Evolutionary conservation across 768 basidiomycete genomes (phyloP).

Genomic region (Serendipita sp.): DNA sequence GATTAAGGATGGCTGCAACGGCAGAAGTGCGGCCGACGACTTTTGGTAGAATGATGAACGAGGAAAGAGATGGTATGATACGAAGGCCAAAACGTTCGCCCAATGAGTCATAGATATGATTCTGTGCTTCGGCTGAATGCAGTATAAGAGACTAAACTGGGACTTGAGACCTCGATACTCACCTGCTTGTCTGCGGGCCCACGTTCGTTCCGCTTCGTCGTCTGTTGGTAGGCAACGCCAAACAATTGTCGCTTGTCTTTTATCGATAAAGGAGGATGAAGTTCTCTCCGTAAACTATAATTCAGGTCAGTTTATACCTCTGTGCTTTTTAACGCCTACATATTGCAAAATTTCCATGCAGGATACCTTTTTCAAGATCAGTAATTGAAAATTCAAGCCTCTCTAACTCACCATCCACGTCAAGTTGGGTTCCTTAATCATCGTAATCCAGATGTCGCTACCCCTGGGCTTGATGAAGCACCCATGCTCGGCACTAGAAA

Average conservation of each 20-base stretch:
- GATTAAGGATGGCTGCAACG: slow-evolving; percentile 62
- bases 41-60: slow-evolving; percentile 70
- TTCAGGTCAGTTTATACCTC: background rate
- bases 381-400: background rate
- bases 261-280: slow-evolving; percentile 70
- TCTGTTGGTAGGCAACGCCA: slow-evolving; percentile 52
- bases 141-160: background rate
- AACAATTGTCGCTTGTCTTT: slow-evolving; percentile 64
- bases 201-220: slow-evolving; percentile 44
- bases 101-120: slow-evolving; percentile 79
- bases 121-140: slow-evolving; percentile 58
- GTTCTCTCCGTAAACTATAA: slow-evolving; percentile 74
- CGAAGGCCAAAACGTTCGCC: slow-evolving; percentile 67
- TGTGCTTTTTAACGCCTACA: slow-evolving; percentile 27
- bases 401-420: slow-evolving; percentile 40
- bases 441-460: slow-evolving; percentile 48
- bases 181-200: slow-evolving; percentile 66
- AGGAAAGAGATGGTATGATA: slow-evolving; percentile 65
- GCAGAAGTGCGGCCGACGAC: slow-evolving; percentile 74
- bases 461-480: slow-evolving; percentile 57
- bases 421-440: slow-evolving; percentile 63
- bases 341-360: slow-evolving; percentile 76
- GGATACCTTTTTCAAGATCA: slow-evolving; percentile 24
- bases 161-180: background rate
- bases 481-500: slow-evolving; percentile 62